Evolutionary conservation across 345 rosid species (phyloP), one percentile per base, ranked within the genome.

Genomic region (Erodium maritimum): DNA sequence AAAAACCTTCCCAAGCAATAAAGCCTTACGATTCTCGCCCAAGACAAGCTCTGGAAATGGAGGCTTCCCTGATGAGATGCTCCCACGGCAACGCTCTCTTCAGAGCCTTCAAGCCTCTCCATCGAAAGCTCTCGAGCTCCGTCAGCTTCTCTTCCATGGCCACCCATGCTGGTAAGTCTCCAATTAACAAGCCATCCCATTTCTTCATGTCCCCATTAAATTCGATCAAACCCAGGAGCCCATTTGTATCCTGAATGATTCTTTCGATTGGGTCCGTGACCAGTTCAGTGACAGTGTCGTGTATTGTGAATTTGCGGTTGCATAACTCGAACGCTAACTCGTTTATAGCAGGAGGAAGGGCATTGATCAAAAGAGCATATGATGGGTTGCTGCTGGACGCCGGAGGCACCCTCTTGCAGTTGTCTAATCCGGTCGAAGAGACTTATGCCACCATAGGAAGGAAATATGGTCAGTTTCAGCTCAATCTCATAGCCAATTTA

Each of bases 381-480:
- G 96, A 84, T 71, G 96, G 80, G 21, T 67, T 91, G 62, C 65
- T 90, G 70, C 68, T 90, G 77, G 95, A 90, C 64, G 95, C 96
- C 17, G 96, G 95, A 37, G 96, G 96, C 25, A 91, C 97, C 24
- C 95, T 91, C 64, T 65, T 91, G 77, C 97, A 85, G 55, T 63
- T 91, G 68, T 37, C 85, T 12, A 70, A 66, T 20, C 97, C 97
- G 18, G 96, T 91, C 3, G 86, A 81, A 59, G 83, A 91, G 63
- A 82, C 82, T 25, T 87, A 91, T 58, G 81, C 90, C 55, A 75
- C 95, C 42, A 75, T 91, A 57, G 97, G 91, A 23, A 71, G 64
- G 25, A 87, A 83, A 80, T 85, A 85, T 54, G 94, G 97, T 90
- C 57, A 66, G 72, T 68, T 78, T 58, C 12, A 45, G 19, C 18